Conservation (phyloP, 305 asterid species). For the Rubia balearica region DNA sequence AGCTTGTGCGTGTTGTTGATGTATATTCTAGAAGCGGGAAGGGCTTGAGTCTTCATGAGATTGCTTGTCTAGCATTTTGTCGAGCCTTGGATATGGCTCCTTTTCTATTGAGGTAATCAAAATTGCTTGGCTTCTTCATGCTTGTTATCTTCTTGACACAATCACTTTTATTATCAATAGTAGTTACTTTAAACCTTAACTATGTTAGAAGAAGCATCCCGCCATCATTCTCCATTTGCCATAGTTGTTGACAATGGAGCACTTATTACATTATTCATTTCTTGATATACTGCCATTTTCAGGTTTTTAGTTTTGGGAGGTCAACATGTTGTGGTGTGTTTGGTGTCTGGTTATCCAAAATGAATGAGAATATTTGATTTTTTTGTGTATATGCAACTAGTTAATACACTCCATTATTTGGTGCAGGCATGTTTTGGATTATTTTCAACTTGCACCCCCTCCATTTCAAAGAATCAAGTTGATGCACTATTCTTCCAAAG, state of each 20-base stretch:
- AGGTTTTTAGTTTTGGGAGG: conserved; percentile 4
- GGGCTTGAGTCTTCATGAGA: conserved; percentile 74
- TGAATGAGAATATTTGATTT: background rate
- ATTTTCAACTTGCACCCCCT: conserved; percentile 76
- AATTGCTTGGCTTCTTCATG: background rate
- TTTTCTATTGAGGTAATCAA: conserved; percentile 48
- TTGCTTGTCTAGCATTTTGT: conserved; percentile 76
- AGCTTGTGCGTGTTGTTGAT: conserved; percentile 37
- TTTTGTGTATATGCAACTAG: background rate
- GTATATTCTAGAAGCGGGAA: conserved; percentile 49
- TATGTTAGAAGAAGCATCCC: no score
- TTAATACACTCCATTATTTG: conserved; percentile 19
- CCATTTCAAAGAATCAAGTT: conserved; percentile 65
- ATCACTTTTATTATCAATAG: background rate
- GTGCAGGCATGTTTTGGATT: conserved; percentile 58
- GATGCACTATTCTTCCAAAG: conserved; percentile 29
- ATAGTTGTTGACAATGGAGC: background rate
- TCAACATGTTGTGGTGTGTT: background rate
- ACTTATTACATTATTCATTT: background rate
- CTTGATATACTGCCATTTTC: background rate
- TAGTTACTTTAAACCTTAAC: background rate
- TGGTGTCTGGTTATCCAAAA: background rate
- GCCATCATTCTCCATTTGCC: background rate
- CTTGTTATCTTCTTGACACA: background rate
- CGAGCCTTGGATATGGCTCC: conserved; percentile 77